Evolutionary conservation across 2,329 filamentous ascomycete genomes (phyloP), one percentile per base, ranked within the genome.

Genomic region (Trichoderma sp.): DNA sequence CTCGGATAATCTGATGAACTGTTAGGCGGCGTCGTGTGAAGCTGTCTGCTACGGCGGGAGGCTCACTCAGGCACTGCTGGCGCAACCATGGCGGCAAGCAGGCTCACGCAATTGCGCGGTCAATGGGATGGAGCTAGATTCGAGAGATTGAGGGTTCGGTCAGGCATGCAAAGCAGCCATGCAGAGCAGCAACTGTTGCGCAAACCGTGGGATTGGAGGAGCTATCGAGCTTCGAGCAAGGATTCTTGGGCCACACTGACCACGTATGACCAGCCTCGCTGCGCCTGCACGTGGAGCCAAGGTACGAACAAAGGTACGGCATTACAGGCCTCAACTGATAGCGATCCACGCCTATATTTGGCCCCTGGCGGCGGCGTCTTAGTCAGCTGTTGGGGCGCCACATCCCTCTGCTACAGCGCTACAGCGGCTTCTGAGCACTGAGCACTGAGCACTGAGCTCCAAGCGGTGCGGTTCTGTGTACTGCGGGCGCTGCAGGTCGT

Each of bases 41-140:
- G 57, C 66, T 65, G 30, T 67, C 26, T 4, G 26, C 53, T 62
- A 63, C 14, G 32, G 32, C 9, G 62, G 18, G 73, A 73, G 67
- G 77, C 90, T 78, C 85, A 93, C 91, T 93, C 92, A 76, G 91
- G 91, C 75, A 93, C 90, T 80, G 91, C 91, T 81, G 92, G 92
- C 83, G 89, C 88, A 81, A 92, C 88, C 91, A 93, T 93, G 84
- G 76, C 75, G 76, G 75, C 73, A 62, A 73, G 74, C 73, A 65
- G 72, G 73, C 70, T 75, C 71, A 71, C 58, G 63, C 67, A 63
- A 53, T 72, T 71, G 75, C 69, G 76, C 74, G 72, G 74, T 73
- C 51, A 68, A 67, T 66, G 21, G 71, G 15, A 34, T 62, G 57
- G 39, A 28, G 67, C 67, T 28, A 43, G n/a, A 53, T 11, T 61